phyloP scores from a whole-genome alignment of 2,329 filamentous ascomycete genomes.

The Fusarium haematococcum region DNA sequence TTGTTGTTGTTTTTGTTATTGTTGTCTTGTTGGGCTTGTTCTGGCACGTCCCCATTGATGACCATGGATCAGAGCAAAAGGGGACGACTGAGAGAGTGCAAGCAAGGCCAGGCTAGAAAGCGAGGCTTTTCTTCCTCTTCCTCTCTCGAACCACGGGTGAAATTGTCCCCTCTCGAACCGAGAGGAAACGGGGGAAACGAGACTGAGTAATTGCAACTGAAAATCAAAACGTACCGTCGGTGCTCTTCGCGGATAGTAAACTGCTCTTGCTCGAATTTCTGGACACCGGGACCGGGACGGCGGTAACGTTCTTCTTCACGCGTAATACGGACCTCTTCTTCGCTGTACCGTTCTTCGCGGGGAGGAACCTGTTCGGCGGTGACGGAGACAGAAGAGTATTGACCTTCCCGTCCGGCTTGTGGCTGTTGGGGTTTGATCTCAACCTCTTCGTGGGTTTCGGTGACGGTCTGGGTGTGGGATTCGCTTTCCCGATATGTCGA shows the following conservation, averaged over 20 bases:
- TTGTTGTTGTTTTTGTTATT: slow-evolving; percentile 27
- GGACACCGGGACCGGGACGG: slow-evolving; percentile 78
- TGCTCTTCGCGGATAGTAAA: slow-evolving; percentile 59
- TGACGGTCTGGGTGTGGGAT: slow-evolving; percentile 64
- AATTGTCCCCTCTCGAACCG: not conserved
- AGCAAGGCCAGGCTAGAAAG: not conserved
- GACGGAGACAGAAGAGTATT: slow-evolving; percentile 79
- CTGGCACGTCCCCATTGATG: slow-evolving; percentile 18
- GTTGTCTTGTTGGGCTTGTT: not conserved
- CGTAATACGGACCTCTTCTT: slow-evolving; percentile 88
- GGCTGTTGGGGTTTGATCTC: slow-evolving; percentile 80
- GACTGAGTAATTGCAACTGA: slow-evolving; percentile 24
- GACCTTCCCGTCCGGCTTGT: slow-evolving; percentile 98
- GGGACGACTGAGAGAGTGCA: not conserved
- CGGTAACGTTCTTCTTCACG: slow-evolving; percentile 81
- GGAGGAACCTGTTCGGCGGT: slow-evolving; percentile 71
- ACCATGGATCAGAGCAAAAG: slow-evolving; percentile 13
- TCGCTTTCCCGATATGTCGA: slow-evolving; percentile 85
- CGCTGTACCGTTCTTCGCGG: slow-evolving; percentile 72
- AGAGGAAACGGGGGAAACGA: not conserved
- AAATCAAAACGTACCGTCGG: slow-evolving; percentile 59
- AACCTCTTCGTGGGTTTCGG: slow-evolving; percentile 85
- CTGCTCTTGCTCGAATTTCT: slow-evolving; percentile 48
- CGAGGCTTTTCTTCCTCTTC: not conserved
- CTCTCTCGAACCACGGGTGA: not conserved